Conservation (phyloP, 108 stramenopile species). For the Pseudonitzschia pungens region DNA sequence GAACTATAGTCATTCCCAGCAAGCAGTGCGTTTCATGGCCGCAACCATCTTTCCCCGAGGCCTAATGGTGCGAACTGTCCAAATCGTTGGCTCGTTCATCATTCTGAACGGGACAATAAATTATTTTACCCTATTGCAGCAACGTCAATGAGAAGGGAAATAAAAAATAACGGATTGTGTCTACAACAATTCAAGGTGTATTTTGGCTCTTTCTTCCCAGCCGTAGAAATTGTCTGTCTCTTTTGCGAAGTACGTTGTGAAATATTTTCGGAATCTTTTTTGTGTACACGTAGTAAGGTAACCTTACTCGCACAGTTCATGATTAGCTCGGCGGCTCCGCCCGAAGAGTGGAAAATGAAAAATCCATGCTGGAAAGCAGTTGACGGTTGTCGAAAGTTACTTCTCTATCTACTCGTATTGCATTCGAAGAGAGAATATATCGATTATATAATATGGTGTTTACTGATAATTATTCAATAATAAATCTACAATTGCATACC, state of each 20-base stretch:
- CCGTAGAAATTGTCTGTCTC: too few species aligned
- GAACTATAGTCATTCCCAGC: conserved; percentile 19
- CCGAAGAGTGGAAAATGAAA: too few species aligned
- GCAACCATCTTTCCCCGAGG: conserved; percentile 57
- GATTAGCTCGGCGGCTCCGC: too few species aligned
- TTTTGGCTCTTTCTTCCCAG: background rate
- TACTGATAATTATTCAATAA: background rate
- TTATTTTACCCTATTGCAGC: conserved; percentile 23
- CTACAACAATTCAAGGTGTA: background rate
- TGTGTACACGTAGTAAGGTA: too few species aligned
- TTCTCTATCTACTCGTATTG: too few species aligned
- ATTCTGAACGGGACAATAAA: conserved; percentile 80
- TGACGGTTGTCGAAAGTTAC: too few species aligned
- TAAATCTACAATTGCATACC: conserved; percentile 3
- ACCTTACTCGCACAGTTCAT: too few species aligned
- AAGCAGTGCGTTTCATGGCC: conserved; percentile 23
- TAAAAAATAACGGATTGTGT: too few species aligned
- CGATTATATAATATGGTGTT: background rate
- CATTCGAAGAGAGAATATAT: background rate
- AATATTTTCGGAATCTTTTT: too few species aligned
- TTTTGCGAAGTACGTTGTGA: too few species aligned
- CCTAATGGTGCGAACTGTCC: conserved; percentile 65
- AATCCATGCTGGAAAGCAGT: too few species aligned
- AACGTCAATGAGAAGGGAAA: background rate
- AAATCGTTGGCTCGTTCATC: conserved; percentile 77